Evolutionary conservation across 768 basidiomycete species (phyloP).

Genomic region (Antrodiella citrinella): DNA sequence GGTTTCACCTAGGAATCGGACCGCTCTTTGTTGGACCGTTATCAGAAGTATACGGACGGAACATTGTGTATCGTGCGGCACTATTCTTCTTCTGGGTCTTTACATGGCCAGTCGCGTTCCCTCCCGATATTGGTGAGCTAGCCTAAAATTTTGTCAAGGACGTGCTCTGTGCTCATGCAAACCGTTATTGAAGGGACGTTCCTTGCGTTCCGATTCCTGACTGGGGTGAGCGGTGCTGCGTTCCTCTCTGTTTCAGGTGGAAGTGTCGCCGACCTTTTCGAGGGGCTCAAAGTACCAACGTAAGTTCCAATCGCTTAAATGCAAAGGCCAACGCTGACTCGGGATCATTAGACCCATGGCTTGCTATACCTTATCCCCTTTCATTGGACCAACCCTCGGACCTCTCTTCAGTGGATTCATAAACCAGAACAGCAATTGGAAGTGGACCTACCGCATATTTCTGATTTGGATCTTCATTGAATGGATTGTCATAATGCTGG

Average conservation of each 20-base stretch:
- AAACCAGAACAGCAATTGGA: constrained; percentile 53
- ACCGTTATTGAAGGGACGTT: constrained; percentile 46
- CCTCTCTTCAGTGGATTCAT: constrained; percentile 62
- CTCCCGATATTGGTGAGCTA: constrained; percentile 54
- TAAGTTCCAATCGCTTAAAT: constrained; percentile 25
- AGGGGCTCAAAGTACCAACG: constrained; percentile 50
- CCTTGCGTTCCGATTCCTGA: constrained; percentile 52
- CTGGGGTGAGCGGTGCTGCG: constrained; percentile 46
- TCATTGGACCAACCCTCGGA: constrained; percentile 48
- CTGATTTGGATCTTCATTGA: constrained; percentile 63
- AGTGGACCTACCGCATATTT: constrained; percentile 72
- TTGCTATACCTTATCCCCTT: constrained; percentile 44
- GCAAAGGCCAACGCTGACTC: background rate
- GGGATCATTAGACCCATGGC: constrained; percentile 45
- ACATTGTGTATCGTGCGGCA: constrained; percentile 52
- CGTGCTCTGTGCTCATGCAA: too few species aligned
- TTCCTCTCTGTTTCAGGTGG: constrained; percentile 60
- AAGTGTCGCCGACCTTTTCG: constrained; percentile 49
- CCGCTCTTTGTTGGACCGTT: constrained; percentile 28
- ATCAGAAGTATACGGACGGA: constrained; percentile 50
- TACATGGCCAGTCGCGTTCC: constrained; percentile 68
- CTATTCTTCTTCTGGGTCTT: constrained; percentile 55
- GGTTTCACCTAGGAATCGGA: constrained; percentile 10
- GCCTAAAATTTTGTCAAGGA: background rate
- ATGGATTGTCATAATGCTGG: constrained; percentile 42